Conservation (phyloP, 345 rosid genomes). For the Pistacia integerrima region DNA sequence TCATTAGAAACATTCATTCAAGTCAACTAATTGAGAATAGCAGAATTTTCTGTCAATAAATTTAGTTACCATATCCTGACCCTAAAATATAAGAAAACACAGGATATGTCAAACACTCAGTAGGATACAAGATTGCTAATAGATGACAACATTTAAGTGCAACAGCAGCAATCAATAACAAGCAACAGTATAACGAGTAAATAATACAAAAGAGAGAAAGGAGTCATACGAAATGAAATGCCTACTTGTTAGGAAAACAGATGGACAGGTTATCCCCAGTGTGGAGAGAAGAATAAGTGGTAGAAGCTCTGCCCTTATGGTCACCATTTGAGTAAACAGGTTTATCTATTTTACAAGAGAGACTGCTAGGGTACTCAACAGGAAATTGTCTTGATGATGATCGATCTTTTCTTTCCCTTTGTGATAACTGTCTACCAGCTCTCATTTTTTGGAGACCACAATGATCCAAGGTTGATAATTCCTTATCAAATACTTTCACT, state of each 20-base stretch:
- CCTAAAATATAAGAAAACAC: not conserved
- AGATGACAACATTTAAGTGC: not conserved
- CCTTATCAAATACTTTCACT: constrained; percentile 39
- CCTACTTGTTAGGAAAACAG: constrained; percentile 35
- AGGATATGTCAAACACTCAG: not conserved
- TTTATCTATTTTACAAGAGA: constrained; percentile 29
- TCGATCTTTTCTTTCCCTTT: constrained; percentile 26
- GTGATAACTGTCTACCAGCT: constrained; percentile 28
- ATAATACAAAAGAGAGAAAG: not conserved
- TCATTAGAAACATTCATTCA: not conserved
- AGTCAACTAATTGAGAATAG: not conserved
- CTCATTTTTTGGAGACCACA: constrained; percentile 33
- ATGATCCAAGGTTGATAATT: constrained; percentile 31
- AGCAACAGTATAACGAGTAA: constrained; percentile 4
- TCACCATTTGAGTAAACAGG: constrained; percentile 17
- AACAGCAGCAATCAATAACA: not conserved
- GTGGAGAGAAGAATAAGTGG: constrained; percentile 28
- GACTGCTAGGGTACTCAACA: constrained; percentile 26
- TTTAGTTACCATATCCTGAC: not conserved
- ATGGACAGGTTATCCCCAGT: constrained; percentile 25
- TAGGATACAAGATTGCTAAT: not conserved
- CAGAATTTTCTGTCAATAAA: not conserved
- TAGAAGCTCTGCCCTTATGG: constrained; percentile 29
- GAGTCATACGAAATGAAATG: not conserved
- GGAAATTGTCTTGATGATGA: constrained; percentile 37